Evolutionary conservation across 352 stramenopile species (phyloP), one percentile per base, ranked within the genome.

Genomic region (Thraustochytrium sp.): DNA sequence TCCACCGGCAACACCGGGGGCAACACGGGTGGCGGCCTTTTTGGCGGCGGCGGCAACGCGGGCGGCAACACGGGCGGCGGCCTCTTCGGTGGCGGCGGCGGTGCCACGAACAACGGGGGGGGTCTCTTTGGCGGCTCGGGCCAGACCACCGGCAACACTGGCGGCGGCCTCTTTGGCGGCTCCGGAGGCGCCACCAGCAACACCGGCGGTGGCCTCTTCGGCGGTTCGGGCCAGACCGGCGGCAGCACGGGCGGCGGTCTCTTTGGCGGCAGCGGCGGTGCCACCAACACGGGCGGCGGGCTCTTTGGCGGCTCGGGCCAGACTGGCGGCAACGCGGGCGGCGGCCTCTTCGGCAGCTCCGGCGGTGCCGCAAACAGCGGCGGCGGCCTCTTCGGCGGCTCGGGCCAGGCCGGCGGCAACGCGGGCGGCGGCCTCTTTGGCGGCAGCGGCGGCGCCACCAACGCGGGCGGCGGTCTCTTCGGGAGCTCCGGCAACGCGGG

Each of bases 1-100:
- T 46, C n/a, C 75, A 31, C 40, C 11, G 21, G 44, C 56, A 34
- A 31, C 31, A 8, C 29, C 16, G 21, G 40, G n/a, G n/a, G n/a
- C n/a, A n/a, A n/a, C n/a, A n/a, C n/a, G n/a, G n/a, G n/a, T n/a
- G n/a, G n/a, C n/a, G n/a, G n/a, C n/a, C n/a, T n/a, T n/a, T n/a
- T n/a, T n/a, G 86, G 86, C 44, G 87, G 80, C 59, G 87, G 87
- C 72, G 86, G 86, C 29, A 44, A 53, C 13, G 29, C n/a, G 36
- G 59, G 21, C 34, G 51, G 29, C 23, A 8, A 62, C 49, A 62
- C 8, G n/a, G 63, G 64, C 73, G 74, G 72, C 54, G 55, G 21
- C 63, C 63, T 59, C 40, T 40, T 46, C 11, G 53, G 21, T 13
- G 18, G 26, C 11, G n/a, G 29, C 26, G n/a, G n/a, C 31, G 59